Evolutionary conservation across 208 protist genomes (phyloP).

Genomic region (Chromosphaera perkinsii): DNA sequence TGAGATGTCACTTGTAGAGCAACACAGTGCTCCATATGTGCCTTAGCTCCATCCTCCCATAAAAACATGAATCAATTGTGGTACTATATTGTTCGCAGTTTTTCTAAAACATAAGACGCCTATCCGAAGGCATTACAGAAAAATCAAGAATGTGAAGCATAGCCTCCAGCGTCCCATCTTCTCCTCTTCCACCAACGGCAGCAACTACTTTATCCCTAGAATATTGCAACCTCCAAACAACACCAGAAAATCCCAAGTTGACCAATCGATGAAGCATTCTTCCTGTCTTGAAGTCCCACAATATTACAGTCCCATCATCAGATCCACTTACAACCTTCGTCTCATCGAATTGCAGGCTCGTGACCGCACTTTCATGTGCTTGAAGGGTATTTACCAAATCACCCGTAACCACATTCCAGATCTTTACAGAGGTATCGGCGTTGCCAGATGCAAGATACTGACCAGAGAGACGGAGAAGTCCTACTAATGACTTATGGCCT

Average conservation of each 20-base stretch:
- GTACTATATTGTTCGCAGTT: too few species aligned
- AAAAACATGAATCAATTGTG: too few species aligned
- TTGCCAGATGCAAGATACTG: constrained; percentile 27
- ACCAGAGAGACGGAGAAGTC: constrained; percentile 29
- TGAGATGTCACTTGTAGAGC: too few species aligned
- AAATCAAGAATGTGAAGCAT: too few species aligned
- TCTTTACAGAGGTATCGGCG: constrained; percentile 19
- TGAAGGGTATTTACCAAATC: constrained; percentile 14
- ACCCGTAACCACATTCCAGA: constrained; percentile 30
- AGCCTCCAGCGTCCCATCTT: too few species aligned
- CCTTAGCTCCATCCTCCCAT: too few species aligned
- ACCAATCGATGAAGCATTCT: neutral
- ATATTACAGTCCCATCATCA: constrained; percentile 10
- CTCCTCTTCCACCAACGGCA: too few species aligned
- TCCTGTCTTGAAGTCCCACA: constrained; percentile 31
- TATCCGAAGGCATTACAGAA: too few species aligned
- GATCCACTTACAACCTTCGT: constrained; percentile 23
- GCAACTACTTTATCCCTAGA: constrained; percentile 4
- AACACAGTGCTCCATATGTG: too few species aligned
- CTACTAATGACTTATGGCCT: constrained; percentile 26
- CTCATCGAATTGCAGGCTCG: constrained; percentile 37
- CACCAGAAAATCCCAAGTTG: constrained; percentile 1
- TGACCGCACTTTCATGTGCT: constrained; percentile 24
- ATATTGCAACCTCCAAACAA: constrained; percentile 22
- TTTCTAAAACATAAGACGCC: too few species aligned